These are phyloP conservation scores for Claviceps sp. DNA, from an alignment of 2,329 filamentous ascomycete genomes.

Conservation along the genomic window DNA sequence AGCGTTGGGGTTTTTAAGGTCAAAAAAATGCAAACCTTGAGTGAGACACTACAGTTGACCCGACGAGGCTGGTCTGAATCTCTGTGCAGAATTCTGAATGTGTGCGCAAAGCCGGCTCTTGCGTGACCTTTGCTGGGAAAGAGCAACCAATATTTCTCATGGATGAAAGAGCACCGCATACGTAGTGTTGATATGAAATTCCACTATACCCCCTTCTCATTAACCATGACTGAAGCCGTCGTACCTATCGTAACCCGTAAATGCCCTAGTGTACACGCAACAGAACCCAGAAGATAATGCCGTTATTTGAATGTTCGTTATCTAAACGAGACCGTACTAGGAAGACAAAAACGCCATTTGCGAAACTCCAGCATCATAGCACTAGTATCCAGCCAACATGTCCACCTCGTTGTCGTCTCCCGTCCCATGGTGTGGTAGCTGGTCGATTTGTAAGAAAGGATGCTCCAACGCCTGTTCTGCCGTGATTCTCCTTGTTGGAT, in stretches of 20 bases:
- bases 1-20: too few relatives aligned
- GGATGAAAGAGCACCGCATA: neutral
- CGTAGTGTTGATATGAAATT: neutral
- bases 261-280: constrained; percentile 1
- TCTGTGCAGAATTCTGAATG: neutral
- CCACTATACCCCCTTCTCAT: neutral
- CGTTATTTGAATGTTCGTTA: neutral
- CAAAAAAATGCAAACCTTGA: neutral
- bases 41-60: neutral
- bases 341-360: neutral
- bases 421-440: constrained; percentile 15
- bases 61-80: neutral
- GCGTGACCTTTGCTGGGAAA: neutral
- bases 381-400: constrained; percentile 23
- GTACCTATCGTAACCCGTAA: neutral
- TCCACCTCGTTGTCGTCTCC: constrained; percentile 43
- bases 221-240: neutral
- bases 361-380: neutral
- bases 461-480: constrained; percentile 62
- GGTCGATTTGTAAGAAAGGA: constrained; percentile 43
- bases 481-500: constrained; percentile 60
- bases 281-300: neutral
- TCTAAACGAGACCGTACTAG: neutral
- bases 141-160: neutral
- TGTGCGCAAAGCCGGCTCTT: neutral